These are phyloP conservation scores for Orbilia oligospora DNA, from an alignment of 2,329 filamentous ascomycete genomes.

Conservation along the genomic window DNA sequence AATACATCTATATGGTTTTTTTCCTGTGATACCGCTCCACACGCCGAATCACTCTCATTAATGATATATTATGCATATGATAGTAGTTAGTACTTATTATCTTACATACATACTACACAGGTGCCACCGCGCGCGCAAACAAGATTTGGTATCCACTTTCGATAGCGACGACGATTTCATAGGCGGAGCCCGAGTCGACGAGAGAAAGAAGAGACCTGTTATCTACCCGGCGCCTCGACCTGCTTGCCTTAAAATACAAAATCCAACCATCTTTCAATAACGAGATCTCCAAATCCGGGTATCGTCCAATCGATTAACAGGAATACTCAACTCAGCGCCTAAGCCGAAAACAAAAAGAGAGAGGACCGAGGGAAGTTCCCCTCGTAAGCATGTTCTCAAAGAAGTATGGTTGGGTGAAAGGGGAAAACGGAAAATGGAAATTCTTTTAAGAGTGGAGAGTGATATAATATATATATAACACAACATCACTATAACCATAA, in stretches of 20 bases:
- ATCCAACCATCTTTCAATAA: slow-evolving; percentile 3
- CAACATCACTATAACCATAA: slow-evolving; percentile 33
- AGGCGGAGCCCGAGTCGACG: too few relatives aligned
- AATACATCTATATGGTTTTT: background rate
- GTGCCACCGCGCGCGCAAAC: background rate
- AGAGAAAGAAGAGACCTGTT: too few relatives aligned
- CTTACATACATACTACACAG: background rate
- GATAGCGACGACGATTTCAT: background rate
- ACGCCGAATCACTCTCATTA: slow-evolving; percentile 13
- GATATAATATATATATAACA: slow-evolving; percentile 59
- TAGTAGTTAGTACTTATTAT: too few relatives aligned
- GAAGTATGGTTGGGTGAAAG: slow-evolving; percentile 27
- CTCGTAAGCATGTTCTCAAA: slow-evolving; percentile 50
- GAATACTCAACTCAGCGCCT: slow-evolving; percentile 29
- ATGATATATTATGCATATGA: background rate
- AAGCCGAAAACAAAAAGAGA: background rate
- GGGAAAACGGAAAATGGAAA: slow-evolving; percentile 22
- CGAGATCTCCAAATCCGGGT: slow-evolving; percentile 21
- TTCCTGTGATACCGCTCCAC: background rate
- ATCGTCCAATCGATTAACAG: slow-evolving; percentile 15
- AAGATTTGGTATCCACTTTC: slow-evolving; percentile 21
- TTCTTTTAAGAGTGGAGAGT: slow-evolving; percentile 35
- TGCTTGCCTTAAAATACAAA: slow-evolving; percentile 22
- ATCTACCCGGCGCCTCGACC: slow-evolving; percentile 31
- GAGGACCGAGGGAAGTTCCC: too few relatives aligned